phyloP scores from a whole-genome alignment of 2,329 filamentous ascomycete genomes.

The Septoria linicola region DNA sequence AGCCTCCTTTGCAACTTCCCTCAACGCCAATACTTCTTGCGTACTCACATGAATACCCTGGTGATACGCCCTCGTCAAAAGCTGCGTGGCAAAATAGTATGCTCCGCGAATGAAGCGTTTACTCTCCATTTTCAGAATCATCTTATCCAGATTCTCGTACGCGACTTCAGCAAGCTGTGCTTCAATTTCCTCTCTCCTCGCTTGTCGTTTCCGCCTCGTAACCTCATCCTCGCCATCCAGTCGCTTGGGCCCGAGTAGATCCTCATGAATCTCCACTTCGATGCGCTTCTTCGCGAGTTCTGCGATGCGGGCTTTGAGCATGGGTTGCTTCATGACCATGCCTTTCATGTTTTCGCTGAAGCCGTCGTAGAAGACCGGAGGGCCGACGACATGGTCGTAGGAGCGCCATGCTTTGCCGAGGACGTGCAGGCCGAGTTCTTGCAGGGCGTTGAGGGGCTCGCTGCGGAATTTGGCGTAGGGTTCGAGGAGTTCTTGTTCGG shows the following conservation, averaged over 20 bases:
- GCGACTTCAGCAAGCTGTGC: slow-evolving; percentile 74
- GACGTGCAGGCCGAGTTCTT: slow-evolving; percentile 89
- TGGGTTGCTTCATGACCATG: slow-evolving; percentile 70
- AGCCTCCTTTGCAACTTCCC: slow-evolving; percentile 78
- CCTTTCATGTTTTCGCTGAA: slow-evolving; percentile 89
- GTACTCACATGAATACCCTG: slow-evolving; percentile 95
- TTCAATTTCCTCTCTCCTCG: slow-evolving; percentile 57
- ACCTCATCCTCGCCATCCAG: slow-evolving; percentile 50
- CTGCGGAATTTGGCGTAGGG: slow-evolving; percentile 85
- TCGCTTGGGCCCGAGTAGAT: slow-evolving; percentile 57
- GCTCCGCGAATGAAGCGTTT: slow-evolving; percentile 87
- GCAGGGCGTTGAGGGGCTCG: slow-evolving; percentile 73
- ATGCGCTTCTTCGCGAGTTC: slow-evolving; percentile 75
- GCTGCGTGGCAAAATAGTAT: slow-evolving; percentile 84
- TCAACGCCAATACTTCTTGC: slow-evolving; percentile 81
- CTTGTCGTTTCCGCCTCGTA: slow-evolving; percentile 51
- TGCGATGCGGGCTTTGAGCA: slow-evolving; percentile 71
- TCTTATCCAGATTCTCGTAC: slow-evolving; percentile 82
- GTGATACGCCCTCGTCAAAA: slow-evolving; percentile 89
- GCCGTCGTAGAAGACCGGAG: slow-evolving; percentile 88
- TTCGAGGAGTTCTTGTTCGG: slow-evolving; percentile 70
- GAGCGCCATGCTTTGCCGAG: slow-evolving; percentile 93
- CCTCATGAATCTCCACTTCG: slow-evolving; percentile 72
- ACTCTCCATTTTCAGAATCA: slow-evolving; percentile 99
- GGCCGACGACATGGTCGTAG: slow-evolving; percentile 86